Conservation (phyloP, 202 grass and related monocot genomes). For the Panicum hallii region DNA sequence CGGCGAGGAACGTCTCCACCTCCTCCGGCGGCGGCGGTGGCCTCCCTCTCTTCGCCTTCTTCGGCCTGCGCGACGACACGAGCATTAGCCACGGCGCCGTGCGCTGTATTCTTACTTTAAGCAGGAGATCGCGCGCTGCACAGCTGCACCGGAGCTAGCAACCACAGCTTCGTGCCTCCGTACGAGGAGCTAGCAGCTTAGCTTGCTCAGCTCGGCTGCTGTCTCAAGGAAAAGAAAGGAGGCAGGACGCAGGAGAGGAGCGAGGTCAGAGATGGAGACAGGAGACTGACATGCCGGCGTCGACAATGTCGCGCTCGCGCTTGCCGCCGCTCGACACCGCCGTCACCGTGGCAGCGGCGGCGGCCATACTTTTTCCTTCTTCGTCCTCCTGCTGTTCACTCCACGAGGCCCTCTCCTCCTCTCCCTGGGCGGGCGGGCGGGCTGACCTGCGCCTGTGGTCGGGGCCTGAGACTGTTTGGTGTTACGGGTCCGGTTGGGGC, state of each 20-base stretch:
- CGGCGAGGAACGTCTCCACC: conserved; percentile 68
- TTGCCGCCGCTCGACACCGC: conserved; percentile 37
- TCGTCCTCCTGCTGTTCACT: neutral
- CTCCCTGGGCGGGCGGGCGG: no score
- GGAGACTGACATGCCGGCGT: conserved; percentile 37
- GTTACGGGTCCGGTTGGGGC: conserved; percentile 31
- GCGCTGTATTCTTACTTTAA: neutral
- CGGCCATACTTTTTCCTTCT: conserved; percentile 29
- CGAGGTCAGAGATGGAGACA: neutral
- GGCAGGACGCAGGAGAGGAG: neutral
- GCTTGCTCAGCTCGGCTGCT: neutral
- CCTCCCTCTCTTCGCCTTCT: conserved; percentile 39
- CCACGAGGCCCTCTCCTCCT: neutral
- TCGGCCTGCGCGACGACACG: neutral
- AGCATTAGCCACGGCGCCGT: neutral
- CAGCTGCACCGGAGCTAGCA: neutral
- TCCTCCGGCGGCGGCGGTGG: conserved; percentile 51
- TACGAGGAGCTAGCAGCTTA: neutral
- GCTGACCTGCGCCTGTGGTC: neutral
- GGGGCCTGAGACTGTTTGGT: conserved; percentile 12
- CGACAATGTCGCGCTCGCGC: conserved; percentile 39
- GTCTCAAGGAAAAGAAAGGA: neutral
- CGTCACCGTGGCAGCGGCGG: conserved; percentile 34
- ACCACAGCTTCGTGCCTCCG: neutral
- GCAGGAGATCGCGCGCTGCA: neutral